phyloP scores from a whole-genome alignment of 768 basidiomycete genomes.

The Boletales sp. region DNA sequence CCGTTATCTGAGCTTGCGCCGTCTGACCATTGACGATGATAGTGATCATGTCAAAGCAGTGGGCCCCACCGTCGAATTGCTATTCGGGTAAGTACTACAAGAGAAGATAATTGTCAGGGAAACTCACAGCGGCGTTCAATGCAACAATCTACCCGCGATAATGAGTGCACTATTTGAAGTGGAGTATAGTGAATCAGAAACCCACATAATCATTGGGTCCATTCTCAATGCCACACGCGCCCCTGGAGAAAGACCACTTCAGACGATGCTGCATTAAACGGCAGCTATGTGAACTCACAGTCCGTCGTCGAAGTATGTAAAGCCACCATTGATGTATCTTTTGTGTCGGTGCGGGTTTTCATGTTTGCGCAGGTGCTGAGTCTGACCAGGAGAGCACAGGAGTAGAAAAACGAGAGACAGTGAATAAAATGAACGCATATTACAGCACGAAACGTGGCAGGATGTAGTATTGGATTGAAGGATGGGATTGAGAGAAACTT shows the following conservation, averaged over 20 bases:
- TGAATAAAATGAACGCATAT: conserved; percentile 27
- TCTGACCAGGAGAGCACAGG: conserved; percentile 6
- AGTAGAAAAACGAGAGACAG: conserved; percentile 23
- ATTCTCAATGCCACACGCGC: conserved; percentile 35
- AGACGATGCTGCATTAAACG: background rate
- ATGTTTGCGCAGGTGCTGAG: conserved; percentile 9
- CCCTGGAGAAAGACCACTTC: conserved; percentile 26
- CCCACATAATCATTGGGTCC: conserved; percentile 27
- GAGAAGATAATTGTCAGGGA: background rate
- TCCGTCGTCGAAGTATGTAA: conserved; percentile 29
- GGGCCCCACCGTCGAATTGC: conserved; percentile 38
- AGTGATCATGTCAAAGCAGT: conserved; percentile 45
- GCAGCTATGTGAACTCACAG: conserved; percentile 11
- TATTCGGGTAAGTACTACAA: conserved; percentile 12
- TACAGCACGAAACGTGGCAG: conserved; percentile 10
- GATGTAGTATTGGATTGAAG: background rate
- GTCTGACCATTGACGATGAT: conserved; percentile 38
- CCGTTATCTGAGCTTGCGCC: conserved; percentile 41
- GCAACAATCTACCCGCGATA: conserved; percentile 39
- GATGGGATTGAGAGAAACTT: background rate
- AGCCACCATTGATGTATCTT: conserved; percentile 14
- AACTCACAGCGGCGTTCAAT: conserved; percentile 36
- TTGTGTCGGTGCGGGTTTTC: conserved; percentile 13
- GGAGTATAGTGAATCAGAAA: background rate
- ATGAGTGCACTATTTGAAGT: no score